Evolutionary conservation across 2,329 filamentous ascomycete genomes (phyloP), one percentile per base, ranked within the genome.

Genomic region (Helotiales sp.): DNA sequence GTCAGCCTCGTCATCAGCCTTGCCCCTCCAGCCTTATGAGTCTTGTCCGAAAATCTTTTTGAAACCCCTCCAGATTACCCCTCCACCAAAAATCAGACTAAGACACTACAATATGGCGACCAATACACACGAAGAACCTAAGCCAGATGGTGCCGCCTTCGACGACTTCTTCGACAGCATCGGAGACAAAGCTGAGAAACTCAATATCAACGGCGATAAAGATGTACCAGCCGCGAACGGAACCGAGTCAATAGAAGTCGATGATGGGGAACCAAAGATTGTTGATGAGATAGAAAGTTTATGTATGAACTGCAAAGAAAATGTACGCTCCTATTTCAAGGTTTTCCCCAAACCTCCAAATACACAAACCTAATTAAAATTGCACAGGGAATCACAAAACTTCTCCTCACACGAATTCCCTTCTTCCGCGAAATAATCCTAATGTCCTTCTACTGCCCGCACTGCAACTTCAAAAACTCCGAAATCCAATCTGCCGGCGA

Each of bases 341-440:
- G 22, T 19, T 19, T n/a, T 25, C 22, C 12, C 17, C 2, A 17
- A 15, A 12, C 51, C 46, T 13, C 53, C 54, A 50, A 63, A 13
- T 2, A 8, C 42, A 33, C 31, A 40, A 13, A n/a, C n/a, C n/a
- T n/a, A n/a, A n/a, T n/a, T n/a, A n/a, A n/a, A n/a, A n/a, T n/a
- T n/a, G n/a, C n/a, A n/a, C 50, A 96, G 90, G 95, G 95, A 68
- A 84, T 79, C 1, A 99, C 95, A 13, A 84, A 88, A 58, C 83
- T 99, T 22, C 85, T 99, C 42, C 85, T 99, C 54, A 96, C 96
- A 15, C 86, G 86, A 64, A 97, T 99, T 55, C 95, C 95, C 15
- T 98, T 91, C 81, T 99, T 99, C 80, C 91, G 92, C 77, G 93
- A 99, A 74, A 87, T 99, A 63, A 91, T 99, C 69, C 85, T 99